A percentile compares a stretch with the other conserved stretches of the same genome.
Conservation (phyloP, 2,329 filamentous ascomycete genomes). For the Fusarium tjaetaba region DNA sequence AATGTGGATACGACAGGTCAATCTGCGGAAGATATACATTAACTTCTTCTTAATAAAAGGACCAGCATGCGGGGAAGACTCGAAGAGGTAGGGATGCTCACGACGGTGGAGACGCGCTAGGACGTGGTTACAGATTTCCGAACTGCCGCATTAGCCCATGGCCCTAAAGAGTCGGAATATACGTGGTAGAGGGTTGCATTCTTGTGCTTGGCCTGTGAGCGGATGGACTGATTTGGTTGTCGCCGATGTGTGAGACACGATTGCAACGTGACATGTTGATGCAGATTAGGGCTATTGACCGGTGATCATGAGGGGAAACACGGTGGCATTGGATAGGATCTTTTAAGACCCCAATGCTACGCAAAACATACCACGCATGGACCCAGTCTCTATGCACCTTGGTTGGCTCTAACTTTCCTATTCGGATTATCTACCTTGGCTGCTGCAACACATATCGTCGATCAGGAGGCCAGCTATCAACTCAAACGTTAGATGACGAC, state of each 20-base stretch:
- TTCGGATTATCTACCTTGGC: fast-evolving
- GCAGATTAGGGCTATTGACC: not conserved
- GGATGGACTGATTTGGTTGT: not conserved
- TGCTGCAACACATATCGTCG: not conserved
- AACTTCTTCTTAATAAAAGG: not conserved
- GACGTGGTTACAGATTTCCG: not conserved
- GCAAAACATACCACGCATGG: not conserved
- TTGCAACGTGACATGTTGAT: not conserved
- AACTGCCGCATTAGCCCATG: not conserved
- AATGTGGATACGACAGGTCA: not conserved
- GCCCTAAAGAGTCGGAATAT: not conserved
- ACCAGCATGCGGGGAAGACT: not conserved
- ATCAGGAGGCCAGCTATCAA: too few relatives aligned
- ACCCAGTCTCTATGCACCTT: not conserved
- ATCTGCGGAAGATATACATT: not conserved
- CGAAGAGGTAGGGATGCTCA: not conserved
- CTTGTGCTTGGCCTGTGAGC: not conserved
- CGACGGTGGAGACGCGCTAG: not conserved
- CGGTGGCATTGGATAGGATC: not conserved
- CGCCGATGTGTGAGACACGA: not conserved
- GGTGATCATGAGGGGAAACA: not conserved
- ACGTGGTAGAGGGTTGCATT: not conserved
- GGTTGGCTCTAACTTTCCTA: not conserved
- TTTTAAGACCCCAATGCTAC: not conserved
- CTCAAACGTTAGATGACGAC: too few relatives aligned